Percentiles rank a stretch among this genome's conserved stretches.
These are phyloP conservation scores for Microascus cirrosus DNA, from an alignment of 2,329 filamentous ascomycete species.

Conservation along the genomic window DNA sequence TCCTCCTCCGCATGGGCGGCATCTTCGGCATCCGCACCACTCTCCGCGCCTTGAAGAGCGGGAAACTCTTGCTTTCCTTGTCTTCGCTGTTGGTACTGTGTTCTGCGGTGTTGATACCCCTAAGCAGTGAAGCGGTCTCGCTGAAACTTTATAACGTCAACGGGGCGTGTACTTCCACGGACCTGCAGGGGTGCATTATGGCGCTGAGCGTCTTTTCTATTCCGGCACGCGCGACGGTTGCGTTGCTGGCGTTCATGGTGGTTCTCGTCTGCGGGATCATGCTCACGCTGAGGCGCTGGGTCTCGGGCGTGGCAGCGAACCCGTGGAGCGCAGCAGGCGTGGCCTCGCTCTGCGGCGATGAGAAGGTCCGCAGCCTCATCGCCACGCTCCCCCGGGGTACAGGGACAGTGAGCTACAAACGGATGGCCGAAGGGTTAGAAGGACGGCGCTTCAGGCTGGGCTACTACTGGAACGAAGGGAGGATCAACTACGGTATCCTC, in stretches of 20 bases:
- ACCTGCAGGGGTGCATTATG: constrained; percentile 19
- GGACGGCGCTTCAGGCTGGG: constrained; percentile 17
- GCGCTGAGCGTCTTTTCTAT: constrained; percentile 20
- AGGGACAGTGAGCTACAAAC: not conserved
- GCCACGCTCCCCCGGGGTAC: constrained; percentile 6
- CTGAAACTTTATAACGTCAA: constrained; percentile 18
- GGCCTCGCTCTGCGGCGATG: constrained; percentile 19
- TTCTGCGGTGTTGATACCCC: constrained; percentile 22
- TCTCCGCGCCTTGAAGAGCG: constrained; percentile 17
- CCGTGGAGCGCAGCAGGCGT: constrained; percentile 28
- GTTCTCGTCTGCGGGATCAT: constrained; percentile 19
- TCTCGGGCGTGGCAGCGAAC: constrained; percentile 24
- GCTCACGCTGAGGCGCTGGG: constrained; percentile 18
- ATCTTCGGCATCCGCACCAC: constrained; percentile 21
- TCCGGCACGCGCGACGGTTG: constrained; percentile 14
- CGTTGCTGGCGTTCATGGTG: constrained; percentile 9
- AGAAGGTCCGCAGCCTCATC: constrained; percentile 13
- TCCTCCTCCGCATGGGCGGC: constrained; percentile 28
- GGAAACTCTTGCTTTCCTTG: constrained; percentile 23
- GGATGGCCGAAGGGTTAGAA: constrained; percentile 6
- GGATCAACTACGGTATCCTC: constrained; percentile 19
- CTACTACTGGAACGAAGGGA: constrained; percentile 12
- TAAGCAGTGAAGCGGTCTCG: constrained; percentile 26
- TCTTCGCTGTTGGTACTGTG: constrained; percentile 22
- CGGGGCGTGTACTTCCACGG: constrained; percentile 18